Percentiles rank a stretch among this genome's conserved stretches.
These are phyloP conservation scores for Arxiozyma slooffiae DNA, from an alignment of 1,139 yeast genomes.

Conservation along the genomic window DNA sequence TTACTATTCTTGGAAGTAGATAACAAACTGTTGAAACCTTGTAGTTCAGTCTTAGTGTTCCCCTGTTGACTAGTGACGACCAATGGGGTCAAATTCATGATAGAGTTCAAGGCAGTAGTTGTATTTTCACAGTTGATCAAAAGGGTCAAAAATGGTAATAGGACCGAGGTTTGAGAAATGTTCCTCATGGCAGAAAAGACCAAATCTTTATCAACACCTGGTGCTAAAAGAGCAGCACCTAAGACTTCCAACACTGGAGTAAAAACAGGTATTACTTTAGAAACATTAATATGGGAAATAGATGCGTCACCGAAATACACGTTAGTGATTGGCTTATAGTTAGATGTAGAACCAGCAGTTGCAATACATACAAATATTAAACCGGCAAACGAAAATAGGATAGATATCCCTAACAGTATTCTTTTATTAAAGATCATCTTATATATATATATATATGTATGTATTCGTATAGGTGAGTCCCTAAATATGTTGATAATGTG, in stretches of 20 bases:
- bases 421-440: conserved; percentile 7
- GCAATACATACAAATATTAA: conserved; percentile 19
- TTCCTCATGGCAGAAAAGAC: conserved; percentile 22
- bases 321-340: conserved; percentile 25
- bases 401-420: conserved; percentile 9
- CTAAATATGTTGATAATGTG: neutral
- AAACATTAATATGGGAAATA: conserved; percentile 27
- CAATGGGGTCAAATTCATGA: conserved; percentile 23
- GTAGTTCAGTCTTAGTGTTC: conserved; percentile 15
- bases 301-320: conserved; percentile 29
- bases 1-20: conserved; percentile 20
- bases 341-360: conserved; percentile 27
- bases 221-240: conserved; percentile 22
- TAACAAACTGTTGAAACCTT: conserved; percentile 20
- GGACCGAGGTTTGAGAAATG: conserved; percentile 22
- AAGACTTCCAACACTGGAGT: conserved; percentile 22
- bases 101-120: conserved; percentile 19
- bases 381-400: conserved; percentile 18
- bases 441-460: neutral
- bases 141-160: conserved; percentile 22
- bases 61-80: conserved; percentile 17
- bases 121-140: conserved; percentile 20
- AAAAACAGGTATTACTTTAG: conserved; percentile 27
- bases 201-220: conserved; percentile 14
- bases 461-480: neutral